Evolutionary conservation across 345 rosid species (phyloP).

Genomic region (Citrus glauca): DNA sequence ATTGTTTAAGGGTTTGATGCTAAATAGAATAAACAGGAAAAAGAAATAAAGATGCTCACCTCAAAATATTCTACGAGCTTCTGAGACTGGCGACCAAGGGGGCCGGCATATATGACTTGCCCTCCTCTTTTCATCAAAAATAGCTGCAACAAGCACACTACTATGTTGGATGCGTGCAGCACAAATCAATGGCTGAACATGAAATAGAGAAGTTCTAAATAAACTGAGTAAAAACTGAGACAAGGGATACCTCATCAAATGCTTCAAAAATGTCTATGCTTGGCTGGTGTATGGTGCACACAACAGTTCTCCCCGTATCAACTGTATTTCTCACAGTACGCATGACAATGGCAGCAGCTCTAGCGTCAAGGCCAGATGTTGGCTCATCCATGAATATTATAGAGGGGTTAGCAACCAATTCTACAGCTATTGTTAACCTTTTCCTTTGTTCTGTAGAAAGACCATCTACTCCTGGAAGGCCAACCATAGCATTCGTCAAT

Average conservation of each 20-base stretch:
- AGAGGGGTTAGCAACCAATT: neutral
- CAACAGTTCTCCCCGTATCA: conserved; percentile 92
- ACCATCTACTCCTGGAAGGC: neutral
- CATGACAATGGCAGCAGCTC: conserved; percentile 97
- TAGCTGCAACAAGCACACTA: conserved; percentile 43
- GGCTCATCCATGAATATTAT: conserved; percentile 97
- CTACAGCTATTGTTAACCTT: neutral
- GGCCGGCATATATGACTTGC: conserved; percentile 82
- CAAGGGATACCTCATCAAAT: conserved; percentile 66
- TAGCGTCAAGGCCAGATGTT: conserved; percentile 91
- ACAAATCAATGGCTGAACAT: too few relatives aligned
- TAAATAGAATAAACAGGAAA: neutral
- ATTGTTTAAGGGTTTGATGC: neutral
- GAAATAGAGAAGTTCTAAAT: neutral
- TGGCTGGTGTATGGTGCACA: conserved; percentile 96
- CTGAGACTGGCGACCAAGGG: conserved; percentile 68
- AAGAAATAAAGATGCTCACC: conserved; percentile 28
- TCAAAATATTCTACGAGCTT: conserved; percentile 83
- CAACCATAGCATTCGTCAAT: neutral
- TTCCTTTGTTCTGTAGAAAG: neutral
- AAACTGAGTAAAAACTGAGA: neutral
- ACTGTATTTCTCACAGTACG: conserved; percentile 90
- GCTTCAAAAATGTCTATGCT: conserved; percentile 91
- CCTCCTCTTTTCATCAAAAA: conserved; percentile 93
- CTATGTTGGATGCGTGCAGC: neutral